Percentiles rank a stretch among this genome's conserved stretches.
Evolutionary conservation across 1,284 basidiomycete genomes (phyloP).

Genomic region (Paramarasmius palmivorus): DNA sequence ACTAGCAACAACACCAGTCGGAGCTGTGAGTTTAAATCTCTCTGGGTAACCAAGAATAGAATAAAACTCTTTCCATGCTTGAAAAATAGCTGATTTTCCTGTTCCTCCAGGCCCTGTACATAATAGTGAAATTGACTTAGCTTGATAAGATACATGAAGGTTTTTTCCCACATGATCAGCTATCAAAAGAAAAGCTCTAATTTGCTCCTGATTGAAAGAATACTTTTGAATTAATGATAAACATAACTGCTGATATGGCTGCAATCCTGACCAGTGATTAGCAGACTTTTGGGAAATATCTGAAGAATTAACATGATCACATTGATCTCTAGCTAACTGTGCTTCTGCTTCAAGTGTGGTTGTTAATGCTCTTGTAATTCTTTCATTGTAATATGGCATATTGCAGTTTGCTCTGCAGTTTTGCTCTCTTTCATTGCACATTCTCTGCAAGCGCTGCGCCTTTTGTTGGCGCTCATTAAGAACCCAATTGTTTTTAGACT

Average conservation of each 20-base stretch:
- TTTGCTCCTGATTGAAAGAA: background rate
- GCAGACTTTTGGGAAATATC: too few species aligned
- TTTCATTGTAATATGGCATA: too few species aligned
- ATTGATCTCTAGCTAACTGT: too few species aligned
- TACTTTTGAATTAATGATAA: conserved; percentile 2
- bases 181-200: background rate
- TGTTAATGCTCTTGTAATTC: too few species aligned
- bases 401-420: too few species aligned
- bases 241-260: background rate
- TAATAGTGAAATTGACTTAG: background rate
- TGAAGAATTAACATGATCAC: too few species aligned
- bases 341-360: too few species aligned
- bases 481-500: too few species aligned
- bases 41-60: background rate
- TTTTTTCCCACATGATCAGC: background rate
- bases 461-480: too few species aligned
- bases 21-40: background rate
- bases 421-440: too few species aligned
- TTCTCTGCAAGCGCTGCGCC: too few species aligned
- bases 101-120: conserved; percentile 6
- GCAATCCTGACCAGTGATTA: background rate
- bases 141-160: too few species aligned
- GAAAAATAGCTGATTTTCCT: conserved; percentile 6
- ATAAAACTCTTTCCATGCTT: conserved; percentile 6
- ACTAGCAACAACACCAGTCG: conserved; percentile 10